These are phyloP conservation scores for Adiantum capillusveneris DNA, from an alignment of 75 land plant species.

Conservation along the genomic window DNA sequence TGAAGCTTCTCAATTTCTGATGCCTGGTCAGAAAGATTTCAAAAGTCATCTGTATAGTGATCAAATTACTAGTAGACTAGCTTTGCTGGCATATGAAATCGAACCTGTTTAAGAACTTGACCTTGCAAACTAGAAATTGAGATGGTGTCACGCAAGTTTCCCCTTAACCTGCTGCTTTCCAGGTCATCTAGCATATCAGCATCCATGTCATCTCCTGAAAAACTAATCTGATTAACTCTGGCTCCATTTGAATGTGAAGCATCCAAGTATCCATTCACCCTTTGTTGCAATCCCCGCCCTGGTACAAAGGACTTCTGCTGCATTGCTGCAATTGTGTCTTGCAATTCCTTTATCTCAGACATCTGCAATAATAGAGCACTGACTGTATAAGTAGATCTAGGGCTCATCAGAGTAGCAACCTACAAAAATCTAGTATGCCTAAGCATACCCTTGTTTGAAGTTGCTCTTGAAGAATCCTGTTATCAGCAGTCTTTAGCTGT, in stretches of 20 bases:
- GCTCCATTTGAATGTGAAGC: too few species aligned
- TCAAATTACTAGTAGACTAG: constrained; percentile 20
- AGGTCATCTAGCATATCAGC: too few species aligned
- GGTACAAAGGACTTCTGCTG: constrained; percentile 28
- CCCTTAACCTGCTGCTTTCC: too few species aligned
- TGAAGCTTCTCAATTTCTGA: constrained; percentile 58
- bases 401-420: not conserved
- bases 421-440: too few species aligned
- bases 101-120: constrained; percentile 19
- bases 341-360: constrained; percentile 44
- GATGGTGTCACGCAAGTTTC: constrained; percentile 4
- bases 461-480: constrained; percentile 90
- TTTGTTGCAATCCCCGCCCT: not conserved
- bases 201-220: too few species aligned
- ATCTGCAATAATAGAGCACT: constrained; percentile 27
- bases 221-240: too few species aligned
- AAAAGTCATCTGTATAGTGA: too few species aligned
- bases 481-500: constrained; percentile 92
- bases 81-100: constrained; percentile 34
- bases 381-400: not conserved
- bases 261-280: too few species aligned
- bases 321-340: constrained; percentile 41
- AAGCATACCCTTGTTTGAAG: constrained; percentile 60
- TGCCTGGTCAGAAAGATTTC: constrained; percentile 33
- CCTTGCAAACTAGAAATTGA: constrained; percentile 14